These are phyloP conservation scores for Lactuca saligna DNA, from an alignment of 129 eudicot species.

Conservation along the genomic window DNA sequence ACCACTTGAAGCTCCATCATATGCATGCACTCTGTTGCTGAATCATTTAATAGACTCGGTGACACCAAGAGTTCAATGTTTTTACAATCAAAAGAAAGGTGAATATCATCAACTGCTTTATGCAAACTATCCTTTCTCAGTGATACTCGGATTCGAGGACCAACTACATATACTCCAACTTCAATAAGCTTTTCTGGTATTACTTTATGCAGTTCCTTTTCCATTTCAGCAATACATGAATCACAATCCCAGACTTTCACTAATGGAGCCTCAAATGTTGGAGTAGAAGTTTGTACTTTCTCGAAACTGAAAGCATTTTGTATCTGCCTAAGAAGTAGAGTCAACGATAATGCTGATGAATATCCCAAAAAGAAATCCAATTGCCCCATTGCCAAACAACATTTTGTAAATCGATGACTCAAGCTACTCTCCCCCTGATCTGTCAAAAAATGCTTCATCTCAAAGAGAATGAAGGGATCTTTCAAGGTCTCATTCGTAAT, in stretches of 20 bases:
- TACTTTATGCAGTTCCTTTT: slow-evolving; percentile 41
- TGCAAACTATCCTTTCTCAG: slow-evolving; percentile 41
- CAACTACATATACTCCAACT: slow-evolving; percentile 56
- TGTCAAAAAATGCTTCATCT: slow-evolving; percentile 38
- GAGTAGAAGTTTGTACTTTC: slow-evolving; percentile 27
- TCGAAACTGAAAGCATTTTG: slow-evolving; percentile 39
- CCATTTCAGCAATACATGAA: slow-evolving; percentile 39
- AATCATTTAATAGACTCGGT: slow-evolving; percentile 53
- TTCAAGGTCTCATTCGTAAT: slow-evolving; percentile 24
- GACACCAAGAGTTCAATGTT: slow-evolving; percentile 57
- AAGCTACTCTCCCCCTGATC: slow-evolving; percentile 33
- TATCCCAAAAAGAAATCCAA: slow-evolving; percentile 50
- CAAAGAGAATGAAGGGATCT: slow-evolving; percentile 64
- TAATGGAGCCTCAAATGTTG: slow-evolving; percentile 28
- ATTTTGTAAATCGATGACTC: slow-evolving; percentile 39
- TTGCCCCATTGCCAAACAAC: slow-evolving; percentile 61
- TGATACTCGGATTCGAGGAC: slow-evolving; percentile 61
- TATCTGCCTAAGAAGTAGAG: slow-evolving; percentile 50
- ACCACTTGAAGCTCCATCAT: slow-evolving; percentile 39
- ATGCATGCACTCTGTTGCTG: slow-evolving; percentile 27
- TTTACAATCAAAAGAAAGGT: slow-evolving; percentile 46
- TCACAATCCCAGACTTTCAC: slow-evolving; percentile 38
- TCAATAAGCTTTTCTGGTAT: slow-evolving; percentile 65
- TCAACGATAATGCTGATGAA: slow-evolving; percentile 41
- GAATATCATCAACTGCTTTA: slow-evolving; percentile 27